phyloP scores from a whole-genome alignment of 1,284 basidiomycete genomes.

The Puccinia hordei region DNA sequence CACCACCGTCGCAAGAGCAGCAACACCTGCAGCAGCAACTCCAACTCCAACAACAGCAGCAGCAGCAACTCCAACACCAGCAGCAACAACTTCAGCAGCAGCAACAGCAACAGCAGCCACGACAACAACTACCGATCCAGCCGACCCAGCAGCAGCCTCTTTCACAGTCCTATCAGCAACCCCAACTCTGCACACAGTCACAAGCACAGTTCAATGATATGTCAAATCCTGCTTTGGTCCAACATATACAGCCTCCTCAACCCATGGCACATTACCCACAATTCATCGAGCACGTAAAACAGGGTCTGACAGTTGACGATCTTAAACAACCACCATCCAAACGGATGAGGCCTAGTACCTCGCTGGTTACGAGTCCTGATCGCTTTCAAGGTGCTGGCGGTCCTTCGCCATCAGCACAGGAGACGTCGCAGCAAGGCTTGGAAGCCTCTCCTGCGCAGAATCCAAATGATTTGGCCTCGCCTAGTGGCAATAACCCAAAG shows the following conservation, averaged over 20 bases:
- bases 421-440: slow-evolving; percentile 47
- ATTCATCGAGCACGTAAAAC: slow-evolving; percentile 54
- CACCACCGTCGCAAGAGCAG: slow-evolving; percentile 8
- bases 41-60: slow-evolving; percentile 13
- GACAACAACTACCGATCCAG: slow-evolving; percentile 15
- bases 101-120: slow-evolving; percentile 1
- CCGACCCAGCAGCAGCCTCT: slow-evolving; percentile 11
- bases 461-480: slow-evolving; percentile 52
- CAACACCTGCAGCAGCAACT: slow-evolving; percentile 7
- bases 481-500: slow-evolving; percentile 52
- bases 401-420: slow-evolving; percentile 39
- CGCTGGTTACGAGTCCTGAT: slow-evolving; percentile 34
- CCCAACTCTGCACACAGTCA: background rate
- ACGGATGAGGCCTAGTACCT: slow-evolving; percentile 53
- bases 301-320: slow-evolving; percentile 57
- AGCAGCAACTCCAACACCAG: background rate
- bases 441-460: slow-evolving; percentile 49
- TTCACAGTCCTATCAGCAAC: slow-evolving; percentile 5
- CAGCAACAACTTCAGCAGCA: slow-evolving; percentile 19
- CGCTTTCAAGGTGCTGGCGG: slow-evolving; percentile 19
- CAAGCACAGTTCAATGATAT: slow-evolving; percentile 23
- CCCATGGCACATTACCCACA: slow-evolving; percentile 24
- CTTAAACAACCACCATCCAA: slow-evolving; percentile 57
- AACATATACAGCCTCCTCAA: slow-evolving; percentile 28
- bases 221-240: slow-evolving; percentile 17